Evolutionary conservation across 306 rosid genomes (phyloP).

Genomic region (Rosa chinensis): DNA sequence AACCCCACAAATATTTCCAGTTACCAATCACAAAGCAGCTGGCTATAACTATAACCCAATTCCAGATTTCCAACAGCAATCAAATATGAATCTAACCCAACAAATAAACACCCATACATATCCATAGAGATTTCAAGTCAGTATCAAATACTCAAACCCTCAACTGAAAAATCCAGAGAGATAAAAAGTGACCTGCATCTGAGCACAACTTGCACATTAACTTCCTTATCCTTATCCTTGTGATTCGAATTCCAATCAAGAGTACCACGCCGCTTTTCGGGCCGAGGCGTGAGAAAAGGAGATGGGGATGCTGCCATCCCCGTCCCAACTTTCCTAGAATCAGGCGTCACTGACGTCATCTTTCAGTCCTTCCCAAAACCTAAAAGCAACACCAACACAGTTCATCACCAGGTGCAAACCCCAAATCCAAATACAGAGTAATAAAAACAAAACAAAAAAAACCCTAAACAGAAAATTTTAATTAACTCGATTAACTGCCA

Average conservation of each 20-base stretch:
- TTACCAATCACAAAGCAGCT: not conserved
- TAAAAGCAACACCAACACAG: slow-evolving; percentile 3
- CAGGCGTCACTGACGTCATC: slow-evolving; percentile 71
- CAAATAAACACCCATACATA: not conserved
- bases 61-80: not conserved
- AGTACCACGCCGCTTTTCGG: slow-evolving; percentile 72
- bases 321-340: slow-evolving; percentile 69
- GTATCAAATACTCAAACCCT: not conserved
- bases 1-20: not conserved
- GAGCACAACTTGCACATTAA: slow-evolving; percentile 78
- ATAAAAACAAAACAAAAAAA: no score
- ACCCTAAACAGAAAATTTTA: not conserved
- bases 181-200: slow-evolving; percentile 73
- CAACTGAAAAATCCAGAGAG: not conserved
- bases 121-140: not conserved
- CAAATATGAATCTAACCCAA: not conserved
- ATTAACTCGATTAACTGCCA: not conserved
- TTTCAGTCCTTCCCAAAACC: slow-evolving; percentile 9
- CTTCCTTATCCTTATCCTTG: slow-evolving; percentile 67
- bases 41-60: not conserved
- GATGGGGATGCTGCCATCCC: slow-evolving; percentile 69
- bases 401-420: not conserved
- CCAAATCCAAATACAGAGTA: not conserved
- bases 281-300: slow-evolving; percentile 91
- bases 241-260: slow-evolving; percentile 54